Evolutionary conservation across 768 basidiomycete species (phyloP), one percentile per base, ranked within the genome.

Genomic region (Boletus vermiculosoides): DNA sequence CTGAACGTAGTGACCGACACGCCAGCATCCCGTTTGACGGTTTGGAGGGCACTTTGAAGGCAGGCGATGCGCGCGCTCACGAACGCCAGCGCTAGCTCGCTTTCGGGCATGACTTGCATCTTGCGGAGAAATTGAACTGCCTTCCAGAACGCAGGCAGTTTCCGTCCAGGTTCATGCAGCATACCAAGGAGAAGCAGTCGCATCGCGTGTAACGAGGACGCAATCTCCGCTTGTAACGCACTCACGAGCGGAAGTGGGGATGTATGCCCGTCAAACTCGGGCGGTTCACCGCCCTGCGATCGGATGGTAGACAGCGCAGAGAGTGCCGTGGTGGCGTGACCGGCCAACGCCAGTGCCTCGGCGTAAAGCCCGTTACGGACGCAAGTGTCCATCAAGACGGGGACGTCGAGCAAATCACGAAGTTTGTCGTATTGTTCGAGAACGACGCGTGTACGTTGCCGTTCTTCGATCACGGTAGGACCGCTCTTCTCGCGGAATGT

Each of bases 351-450:
- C 55, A 98, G 81, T 0, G 94, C 95, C 68, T 98, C 97, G 52
- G 86, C 80, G 75, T 94, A 98, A 72, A 91, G 89, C 8, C 93
- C 93, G 65, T 93, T 94, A 39, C 94, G 83, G 15, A 97, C 90
- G 68, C 94, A 98, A 1, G 93, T 92, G 69, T 96, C 92, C 67
- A 97, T 88, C 31, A 99, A 81, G 50, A 90, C 78, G 10, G 96
- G 94, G 47, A 95, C 83, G 63, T 97, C 94, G 55, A 98, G 83
- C 36, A 98, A 74, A 71, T 98, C 94, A 61, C 90, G 82, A 57
- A 98, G 82, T 72, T 94, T 94, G 71, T 96, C 93, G 67, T 94
- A 90, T 64, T 96, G 91, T 64, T 98, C 95, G 57, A 94, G 83
- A n/a, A 98, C 92, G 49, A 90, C 78, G 33, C 85, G 79, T 0